Conservation (phyloP, 2,329 filamentous ascomycete genomes). For the Xenoacremonium recifei region DNA sequence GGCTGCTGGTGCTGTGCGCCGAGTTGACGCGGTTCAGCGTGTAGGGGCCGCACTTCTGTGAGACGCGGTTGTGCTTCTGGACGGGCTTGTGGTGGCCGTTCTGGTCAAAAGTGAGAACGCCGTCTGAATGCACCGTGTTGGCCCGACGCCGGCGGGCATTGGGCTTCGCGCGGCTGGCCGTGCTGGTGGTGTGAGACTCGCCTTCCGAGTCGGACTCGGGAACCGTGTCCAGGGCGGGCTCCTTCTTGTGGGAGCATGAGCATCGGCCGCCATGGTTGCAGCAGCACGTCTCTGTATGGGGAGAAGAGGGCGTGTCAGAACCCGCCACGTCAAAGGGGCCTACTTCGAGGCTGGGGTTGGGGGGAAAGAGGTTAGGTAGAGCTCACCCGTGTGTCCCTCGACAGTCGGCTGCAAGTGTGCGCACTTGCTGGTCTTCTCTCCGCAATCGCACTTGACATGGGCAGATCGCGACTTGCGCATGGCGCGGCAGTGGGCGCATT, state of each 20-base stretch:
- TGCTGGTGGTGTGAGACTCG: constrained; percentile 31
- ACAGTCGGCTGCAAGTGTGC: constrained; percentile 56
- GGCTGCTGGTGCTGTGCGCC: constrained; percentile 50
- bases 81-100: constrained; percentile 64
- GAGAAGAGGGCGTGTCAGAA: constrained; percentile 16
- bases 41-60: constrained; percentile 63
- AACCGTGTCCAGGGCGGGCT: constrained; percentile 58
- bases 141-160: constrained; percentile 53
- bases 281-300: constrained; percentile 64
- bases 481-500: constrained; percentile 94
- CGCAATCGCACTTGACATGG: constrained; percentile 95
- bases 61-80: constrained; percentile 58
- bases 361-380: too few relatives aligned
- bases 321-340: constrained; percentile 8
- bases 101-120: constrained; percentile 57
- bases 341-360: constrained; percentile 10
- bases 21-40: constrained; percentile 58
- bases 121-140: constrained; percentile 62
- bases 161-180: constrained; percentile 38
- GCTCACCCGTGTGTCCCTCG: constrained; percentile 60
- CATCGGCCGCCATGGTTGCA: constrained; percentile 69
- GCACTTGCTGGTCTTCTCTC: constrained; percentile 80
- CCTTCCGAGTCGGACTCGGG: constrained; percentile 62
- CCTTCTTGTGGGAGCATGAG: constrained; percentile 64
- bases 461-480: constrained; percentile 95